phyloP scores from a whole-genome alignment of 2,329 filamentous ascomycete genomes.

The Chaetomium sp. region DNA sequence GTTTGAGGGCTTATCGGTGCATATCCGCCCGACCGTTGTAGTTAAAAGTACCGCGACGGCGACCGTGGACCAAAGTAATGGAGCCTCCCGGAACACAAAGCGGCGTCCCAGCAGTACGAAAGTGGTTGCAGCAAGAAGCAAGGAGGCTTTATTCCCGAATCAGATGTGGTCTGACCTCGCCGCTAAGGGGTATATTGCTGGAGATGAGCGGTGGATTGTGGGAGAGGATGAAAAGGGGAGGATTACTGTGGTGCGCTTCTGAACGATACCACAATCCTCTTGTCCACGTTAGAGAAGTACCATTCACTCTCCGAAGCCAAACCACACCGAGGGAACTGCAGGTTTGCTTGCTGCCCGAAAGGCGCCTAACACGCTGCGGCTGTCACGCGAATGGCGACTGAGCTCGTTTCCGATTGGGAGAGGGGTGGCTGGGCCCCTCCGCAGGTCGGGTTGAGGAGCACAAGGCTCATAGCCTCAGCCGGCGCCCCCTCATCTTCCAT shows the following conservation, averaged over 20 bases:
- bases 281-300: background rate
- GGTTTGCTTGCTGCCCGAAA: background rate
- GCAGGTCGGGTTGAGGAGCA: background rate
- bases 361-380: background rate
- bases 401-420: background rate
- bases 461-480: background rate
- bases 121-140: conserved; percentile 18
- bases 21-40: conserved; percentile 45
- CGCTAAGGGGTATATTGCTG: conserved; percentile 56
- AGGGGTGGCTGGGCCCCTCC: background rate
- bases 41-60: conserved; percentile 34
- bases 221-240: conserved; percentile 57
- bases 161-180: conserved; percentile 53
- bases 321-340: background rate
- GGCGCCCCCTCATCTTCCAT: background rate
- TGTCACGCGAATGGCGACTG: background rate
- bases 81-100: conserved; percentile 32
- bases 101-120: conserved; percentile 29
- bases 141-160: conserved; percentile 47
- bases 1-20: conserved; percentile 50
- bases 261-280: conserved; percentile 25
- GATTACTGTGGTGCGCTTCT: conserved; percentile 58
- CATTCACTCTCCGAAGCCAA: too few species aligned
- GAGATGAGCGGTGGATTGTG: conserved; percentile 63
- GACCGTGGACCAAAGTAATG: conserved; percentile 20